Evolutionary conservation across 495 filamentous ascomycete species (phyloP), one percentile per base, ranked within the genome.

Genomic region (Polyplosphaeria fusca): DNA sequence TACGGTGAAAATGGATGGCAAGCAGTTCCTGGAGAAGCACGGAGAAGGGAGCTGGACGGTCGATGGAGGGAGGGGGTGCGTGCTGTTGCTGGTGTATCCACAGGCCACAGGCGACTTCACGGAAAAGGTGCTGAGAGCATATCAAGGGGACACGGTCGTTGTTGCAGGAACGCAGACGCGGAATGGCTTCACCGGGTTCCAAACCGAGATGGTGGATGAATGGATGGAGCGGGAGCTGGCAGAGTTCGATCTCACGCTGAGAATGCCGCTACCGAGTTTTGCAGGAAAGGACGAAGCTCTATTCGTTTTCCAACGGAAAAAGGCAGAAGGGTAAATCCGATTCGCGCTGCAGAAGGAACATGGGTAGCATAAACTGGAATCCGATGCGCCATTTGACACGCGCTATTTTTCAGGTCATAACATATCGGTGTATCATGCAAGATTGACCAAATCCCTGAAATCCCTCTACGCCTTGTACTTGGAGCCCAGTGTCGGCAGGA

Each of bases 141-240:
- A 79, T 61, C 58, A 64, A n/a, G 83, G 82, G 7, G 76, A 81
- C 61, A 78, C 74, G 12, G 64, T 85, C 4, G 74, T 80, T 18
- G 77, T 84, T 13, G 82, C 79, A 1, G 82, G 82, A n/a, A 84
- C 83, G 42, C 81, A 84, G 70, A 85, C 84, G 65, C 52, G 42
- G 42, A 84, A 80, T 59, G 78, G 83, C n/a, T 86, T 83, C 59
- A 86, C 83, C 3, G 81, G 69, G 4, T 86, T 86, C 58, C 68
- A 64, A 19, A 73, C 73, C 37, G 60, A 70, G 67, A 79, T 74
- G 14, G 75, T 83, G 60, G 77, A 80, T 55, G 76, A 78, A 52
- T 85, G 76, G 63, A 75, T 86, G 66, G 70, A 59, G 51, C 63
- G 66, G 22, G 75, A 82, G 9, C 75, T 55, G 26, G 5, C 12